Conservation (phyloP, 2,329 filamentous ascomycete genomes). For the Chrysoporthe cubensis region DNA sequence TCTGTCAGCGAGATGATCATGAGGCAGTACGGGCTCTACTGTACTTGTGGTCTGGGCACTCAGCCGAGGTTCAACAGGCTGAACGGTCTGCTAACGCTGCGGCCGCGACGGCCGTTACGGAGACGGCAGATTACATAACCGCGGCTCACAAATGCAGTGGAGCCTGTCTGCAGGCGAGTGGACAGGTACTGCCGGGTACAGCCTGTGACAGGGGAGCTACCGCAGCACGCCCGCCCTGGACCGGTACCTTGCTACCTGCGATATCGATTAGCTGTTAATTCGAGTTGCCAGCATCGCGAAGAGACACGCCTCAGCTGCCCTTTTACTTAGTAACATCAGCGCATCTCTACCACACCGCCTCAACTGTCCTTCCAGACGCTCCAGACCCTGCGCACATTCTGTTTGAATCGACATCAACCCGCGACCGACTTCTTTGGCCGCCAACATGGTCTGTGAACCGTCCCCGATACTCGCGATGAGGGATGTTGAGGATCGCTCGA, state of each 20-base stretch:
- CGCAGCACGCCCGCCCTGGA: neutral
- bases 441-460: constrained; percentile 28
- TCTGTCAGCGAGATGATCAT: neutral
- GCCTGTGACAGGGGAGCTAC: neutral
- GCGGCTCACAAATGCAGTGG: neutral
- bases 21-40: neutral
- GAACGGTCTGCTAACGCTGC: neutral
- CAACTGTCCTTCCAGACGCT: neutral
- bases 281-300: constrained; percentile 12
- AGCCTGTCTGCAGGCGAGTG: neutral
- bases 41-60: neutral
- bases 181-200: neutral
- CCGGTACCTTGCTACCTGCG: constrained; percentile 1
- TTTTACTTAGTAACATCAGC: constrained; percentile 3
- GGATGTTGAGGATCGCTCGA: constrained; percentile 14
- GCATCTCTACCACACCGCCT: neutral
- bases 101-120: neutral
- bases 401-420: neutral
- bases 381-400: neutral
- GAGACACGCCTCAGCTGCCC: neutral
- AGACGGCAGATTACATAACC: neutral
- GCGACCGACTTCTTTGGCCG: constrained; percentile 7
- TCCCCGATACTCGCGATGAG: constrained; percentile 8
- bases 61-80: constrained; percentile 4
- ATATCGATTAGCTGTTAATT: constrained; percentile 22